These are phyloP conservation scores for Mytilinidion resinicola DNA, from an alignment of 495 filamentous ascomycete genomes.

Conservation along the genomic window DNA sequence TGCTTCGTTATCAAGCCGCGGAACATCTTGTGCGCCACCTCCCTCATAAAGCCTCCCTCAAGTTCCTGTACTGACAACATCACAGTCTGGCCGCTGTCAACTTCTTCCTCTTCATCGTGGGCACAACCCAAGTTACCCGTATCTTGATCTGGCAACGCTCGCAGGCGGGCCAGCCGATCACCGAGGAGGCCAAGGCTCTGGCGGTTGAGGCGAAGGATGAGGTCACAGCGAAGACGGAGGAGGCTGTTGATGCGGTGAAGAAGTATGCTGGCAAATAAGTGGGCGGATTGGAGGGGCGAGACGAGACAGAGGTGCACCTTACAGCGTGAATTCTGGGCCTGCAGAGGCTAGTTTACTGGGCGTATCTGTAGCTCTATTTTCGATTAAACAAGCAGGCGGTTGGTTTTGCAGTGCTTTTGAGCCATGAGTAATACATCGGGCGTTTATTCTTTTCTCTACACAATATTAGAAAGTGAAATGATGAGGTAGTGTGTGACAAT, in stretches of 20 bases:
- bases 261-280: background rate
- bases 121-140: conserved; percentile 70
- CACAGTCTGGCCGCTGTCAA: conserved; percentile 84
- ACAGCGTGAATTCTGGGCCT: no score
- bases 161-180: conserved; percentile 50
- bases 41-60: background rate
- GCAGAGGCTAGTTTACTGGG: no score
- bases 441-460: no score
- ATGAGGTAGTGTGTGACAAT: no score
- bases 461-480: no score
- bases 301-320: no score
- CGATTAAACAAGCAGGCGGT: no score
- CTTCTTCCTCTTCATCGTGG: conserved; percentile 92
- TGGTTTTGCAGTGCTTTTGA: no score
- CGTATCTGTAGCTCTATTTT: no score
- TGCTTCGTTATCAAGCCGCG: conserved; percentile 92
- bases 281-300: no score
- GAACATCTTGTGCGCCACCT: conserved; percentile 70
- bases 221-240: conserved; percentile 35
- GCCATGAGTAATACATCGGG: no score
- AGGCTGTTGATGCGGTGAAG: conserved; percentile 1
- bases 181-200: conserved; percentile 45
- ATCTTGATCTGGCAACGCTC: conserved; percentile 62
- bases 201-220: conserved; percentile 42
- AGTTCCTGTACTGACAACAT: background rate